These are phyloP conservation scores for Trichoderma reesei DNA, from an alignment of 495 filamentous ascomycete genomes.

Conservation along the genomic window DNA sequence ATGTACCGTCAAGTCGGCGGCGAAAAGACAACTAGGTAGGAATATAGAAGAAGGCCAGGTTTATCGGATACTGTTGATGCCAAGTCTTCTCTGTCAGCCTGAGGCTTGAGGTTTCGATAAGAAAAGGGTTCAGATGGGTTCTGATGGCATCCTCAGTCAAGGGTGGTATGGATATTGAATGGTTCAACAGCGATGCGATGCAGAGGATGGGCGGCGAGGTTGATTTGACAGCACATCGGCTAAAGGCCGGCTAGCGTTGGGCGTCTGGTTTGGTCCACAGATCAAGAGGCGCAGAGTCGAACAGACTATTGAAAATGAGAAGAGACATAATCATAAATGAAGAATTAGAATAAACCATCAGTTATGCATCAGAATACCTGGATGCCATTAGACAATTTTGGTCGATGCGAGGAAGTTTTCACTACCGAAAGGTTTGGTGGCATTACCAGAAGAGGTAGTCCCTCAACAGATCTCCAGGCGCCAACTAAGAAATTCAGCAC, in stretches of 20 bases:
- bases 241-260: not conserved
- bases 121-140: not conserved
- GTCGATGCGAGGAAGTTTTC: no score
- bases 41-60: not conserved
- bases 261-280: no score
- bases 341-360: no score
- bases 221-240: not conserved
- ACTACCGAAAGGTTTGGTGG: no score
- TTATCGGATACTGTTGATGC: not conserved
- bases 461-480: no score
- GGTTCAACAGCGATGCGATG: not conserved
- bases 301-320: no score
- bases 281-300: no score
- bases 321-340: no score
- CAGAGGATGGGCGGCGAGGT: not conserved
- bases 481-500: no score
- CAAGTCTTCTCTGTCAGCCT: not conserved
- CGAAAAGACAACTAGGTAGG: not conserved
- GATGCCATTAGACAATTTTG: no score
- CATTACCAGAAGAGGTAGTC: no score
- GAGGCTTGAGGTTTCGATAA: not conserved
- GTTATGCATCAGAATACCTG: no score
- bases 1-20: not conserved
- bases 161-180: not conserved
- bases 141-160: not conserved